Conservation (phyloP, 495 filamentous ascomycete genomes). For the Trypethelium eluteriae region DNA sequence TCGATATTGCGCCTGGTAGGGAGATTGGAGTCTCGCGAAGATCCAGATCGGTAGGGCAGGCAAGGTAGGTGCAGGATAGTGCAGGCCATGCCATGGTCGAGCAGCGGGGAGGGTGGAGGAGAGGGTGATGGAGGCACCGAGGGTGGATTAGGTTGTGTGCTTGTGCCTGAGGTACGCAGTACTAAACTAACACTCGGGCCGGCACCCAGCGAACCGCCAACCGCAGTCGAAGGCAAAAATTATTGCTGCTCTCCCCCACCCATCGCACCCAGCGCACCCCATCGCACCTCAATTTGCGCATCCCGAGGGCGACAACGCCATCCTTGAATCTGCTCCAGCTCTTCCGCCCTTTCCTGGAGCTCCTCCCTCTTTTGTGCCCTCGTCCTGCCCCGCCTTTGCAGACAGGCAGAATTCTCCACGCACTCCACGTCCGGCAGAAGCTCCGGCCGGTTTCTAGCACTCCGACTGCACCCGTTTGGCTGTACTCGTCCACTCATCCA, state of each 20-base stretch:
- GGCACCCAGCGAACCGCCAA: not conserved
- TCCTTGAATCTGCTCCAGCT: not conserved
- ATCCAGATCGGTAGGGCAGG: too few species aligned
- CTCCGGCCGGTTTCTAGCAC: not conserved
- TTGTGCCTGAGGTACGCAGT: too few species aligned
- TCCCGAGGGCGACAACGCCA: not conserved
- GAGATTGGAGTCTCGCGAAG: too few species aligned
- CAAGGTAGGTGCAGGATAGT: not conserved
- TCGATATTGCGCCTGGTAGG: too few species aligned
- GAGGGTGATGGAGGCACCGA: not conserved
- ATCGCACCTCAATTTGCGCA: slow-evolving; percentile 4
- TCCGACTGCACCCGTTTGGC: slow-evolving; percentile 7
- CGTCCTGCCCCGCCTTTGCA: slow-evolving; percentile 3
- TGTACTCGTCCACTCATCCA: not conserved
- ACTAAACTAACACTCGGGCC: slow-evolving; percentile 8
- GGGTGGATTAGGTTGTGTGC: too few species aligned
- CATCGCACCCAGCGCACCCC: not conserved
- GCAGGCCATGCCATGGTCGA: not conserved
- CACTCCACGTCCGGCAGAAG: not conserved
- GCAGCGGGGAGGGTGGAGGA: not conserved
- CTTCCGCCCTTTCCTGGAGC: not conserved
- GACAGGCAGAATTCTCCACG: slow-evolving; percentile 2
- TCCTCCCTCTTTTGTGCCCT: not conserved
- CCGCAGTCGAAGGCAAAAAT: slow-evolving; percentile 2
- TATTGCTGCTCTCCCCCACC: not conserved